These are phyloP conservation scores for Hepatocystis sp. DNA, from an alignment of 169 alveolate genomes.

Conservation along the genomic window DNA sequence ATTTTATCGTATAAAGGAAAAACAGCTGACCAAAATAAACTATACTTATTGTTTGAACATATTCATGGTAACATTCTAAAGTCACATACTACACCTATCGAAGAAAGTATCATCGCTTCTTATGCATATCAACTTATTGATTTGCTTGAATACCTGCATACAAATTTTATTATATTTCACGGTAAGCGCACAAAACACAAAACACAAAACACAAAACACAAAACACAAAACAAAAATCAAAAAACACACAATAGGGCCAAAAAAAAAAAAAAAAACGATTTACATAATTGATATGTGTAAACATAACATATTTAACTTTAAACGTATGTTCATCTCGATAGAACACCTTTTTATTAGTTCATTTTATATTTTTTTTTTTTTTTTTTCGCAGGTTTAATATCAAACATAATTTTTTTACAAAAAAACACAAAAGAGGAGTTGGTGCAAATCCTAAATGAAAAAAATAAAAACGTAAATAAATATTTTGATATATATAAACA, in stretches of 20 bases:
- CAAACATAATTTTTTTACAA: slow-evolving; percentile 43
- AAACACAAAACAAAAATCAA: no score
- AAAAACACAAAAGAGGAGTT: slow-evolving; percentile 59
- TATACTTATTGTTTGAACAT: slow-evolving; percentile 46
- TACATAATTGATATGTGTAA: no score
- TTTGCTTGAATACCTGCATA: slow-evolving; percentile 58
- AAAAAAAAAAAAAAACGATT: no score
- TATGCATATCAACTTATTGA: slow-evolving; percentile 67
- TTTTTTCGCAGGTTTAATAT: slow-evolving; percentile 17
- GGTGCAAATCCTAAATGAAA: slow-evolving; percentile 28
- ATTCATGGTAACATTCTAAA: slow-evolving; percentile 49
- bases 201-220: no score
- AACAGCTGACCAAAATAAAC: slow-evolving; percentile 52
- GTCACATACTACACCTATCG: slow-evolving; percentile 40
- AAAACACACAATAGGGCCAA: no score
- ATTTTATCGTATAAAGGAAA: slow-evolving; percentile 63
- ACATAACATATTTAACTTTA: no score
- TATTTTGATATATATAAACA: slow-evolving; percentile 65
- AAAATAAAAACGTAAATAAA: slow-evolving; percentile 45
- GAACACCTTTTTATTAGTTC: no score
- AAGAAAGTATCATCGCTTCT: slow-evolving; percentile 51
- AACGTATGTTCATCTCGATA: no score
- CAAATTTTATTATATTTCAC: slow-evolving; percentile 52
- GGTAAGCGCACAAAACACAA: no score
- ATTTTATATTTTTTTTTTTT: no score